Evolutionary conservation across 2,329 filamentous ascomycete genomes (phyloP), one percentile per base, ranked within the genome.

Genomic region (Aspergillus felis): DNA sequence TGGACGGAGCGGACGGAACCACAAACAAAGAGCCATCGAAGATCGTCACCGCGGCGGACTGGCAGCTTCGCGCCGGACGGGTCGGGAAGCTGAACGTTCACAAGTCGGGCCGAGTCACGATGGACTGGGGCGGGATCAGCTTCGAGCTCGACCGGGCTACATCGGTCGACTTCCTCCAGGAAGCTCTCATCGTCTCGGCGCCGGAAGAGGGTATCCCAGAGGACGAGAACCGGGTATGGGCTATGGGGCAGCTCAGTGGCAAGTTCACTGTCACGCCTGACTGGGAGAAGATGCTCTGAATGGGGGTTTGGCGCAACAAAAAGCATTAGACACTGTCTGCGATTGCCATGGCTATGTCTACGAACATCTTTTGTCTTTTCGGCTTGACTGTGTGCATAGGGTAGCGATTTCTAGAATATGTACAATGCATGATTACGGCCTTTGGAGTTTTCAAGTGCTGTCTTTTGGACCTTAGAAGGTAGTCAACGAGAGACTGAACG

Each of bases 241-340:
- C 80, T 2, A 82, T 87, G 75, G 85, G 84, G 8, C 80, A 85
- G 64, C 77, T 87, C n/a, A 83, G 81, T 69, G 83, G 82, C 54
- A 87, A 86, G 71, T 86, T 87, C 66, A 82, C 87, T 2, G 81
- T 87, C 35, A 82, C 79, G 52, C 85, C 85, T 14, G 79, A 87
- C 67, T 87, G 84, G 82, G 76, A 77, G 50, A 76, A 80, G 64
- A 79, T 86, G 54, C 62, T 77, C 52, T 75, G 58, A 68, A 69
- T 17, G 44, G 22, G 22, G 9, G 1, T 49, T 49, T 49, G 49
- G 49, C 12, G 27, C 20, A 20, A 35, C 7, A 35, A 12, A 44
- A 24, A 46, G 42, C 22, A 20, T 38, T 17, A 38, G 32, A 38
- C 32, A 17, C 5, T 17, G 14, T 17, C 32, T 38, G 32, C 3